Evolutionary conservation across 176 grass and related monocot species (phyloP).

Genomic region (Rhipidocladum racemiflorum): DNA sequence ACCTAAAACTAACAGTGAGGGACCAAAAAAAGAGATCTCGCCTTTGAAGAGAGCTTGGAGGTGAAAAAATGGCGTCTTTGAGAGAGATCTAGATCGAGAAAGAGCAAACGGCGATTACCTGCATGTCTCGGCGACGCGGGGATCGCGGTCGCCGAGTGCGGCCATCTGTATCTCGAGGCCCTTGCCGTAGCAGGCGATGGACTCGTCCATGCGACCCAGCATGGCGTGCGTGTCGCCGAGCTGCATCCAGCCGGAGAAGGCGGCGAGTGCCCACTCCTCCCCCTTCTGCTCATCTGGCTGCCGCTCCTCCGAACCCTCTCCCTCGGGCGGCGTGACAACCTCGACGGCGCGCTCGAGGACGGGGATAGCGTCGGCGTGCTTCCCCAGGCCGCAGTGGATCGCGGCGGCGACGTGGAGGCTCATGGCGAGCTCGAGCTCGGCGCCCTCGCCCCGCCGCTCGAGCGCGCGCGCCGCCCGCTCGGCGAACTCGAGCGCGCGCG

Average conservation of each 20-base stretch:
- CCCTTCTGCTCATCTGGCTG: slow-evolving; percentile 14
- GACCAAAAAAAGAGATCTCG: not conserved
- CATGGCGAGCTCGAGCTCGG: slow-evolving; percentile 94
- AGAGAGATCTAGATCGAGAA: slow-evolving; percentile 36
- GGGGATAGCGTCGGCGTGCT: slow-evolving; percentile 76
- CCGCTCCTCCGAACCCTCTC: not conserved
- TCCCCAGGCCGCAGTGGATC: slow-evolving; percentile 75
- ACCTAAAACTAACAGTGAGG: not conserved
- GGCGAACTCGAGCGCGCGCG: slow-evolving; percentile 86
- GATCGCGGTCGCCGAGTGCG: slow-evolving; percentile 78
- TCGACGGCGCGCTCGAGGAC: slow-evolving; percentile 86
- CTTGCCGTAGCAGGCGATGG: slow-evolving; percentile 85
- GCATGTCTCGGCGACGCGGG: slow-evolving; percentile 92
- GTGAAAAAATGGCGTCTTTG: not conserved
- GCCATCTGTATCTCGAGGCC: slow-evolving; percentile 95
- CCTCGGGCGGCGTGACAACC: slow-evolving; percentile 32
- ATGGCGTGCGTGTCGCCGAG: slow-evolving; percentile 96
- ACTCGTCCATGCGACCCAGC: slow-evolving; percentile 89
- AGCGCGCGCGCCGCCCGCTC: slow-evolving; percentile 73
- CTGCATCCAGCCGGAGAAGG: slow-evolving; percentile 98
- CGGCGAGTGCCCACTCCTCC: slow-evolving; percentile 70
- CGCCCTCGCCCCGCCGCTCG: slow-evolving; percentile 75
- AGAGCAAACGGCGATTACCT: not conserved
- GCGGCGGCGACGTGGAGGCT: slow-evolving; percentile 95
- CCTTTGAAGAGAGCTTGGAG: not conserved